Base-by-base conservation (phyloP, 2,329 filamentous ascomycete species). In the Aureobasidium sp. region DNA sequence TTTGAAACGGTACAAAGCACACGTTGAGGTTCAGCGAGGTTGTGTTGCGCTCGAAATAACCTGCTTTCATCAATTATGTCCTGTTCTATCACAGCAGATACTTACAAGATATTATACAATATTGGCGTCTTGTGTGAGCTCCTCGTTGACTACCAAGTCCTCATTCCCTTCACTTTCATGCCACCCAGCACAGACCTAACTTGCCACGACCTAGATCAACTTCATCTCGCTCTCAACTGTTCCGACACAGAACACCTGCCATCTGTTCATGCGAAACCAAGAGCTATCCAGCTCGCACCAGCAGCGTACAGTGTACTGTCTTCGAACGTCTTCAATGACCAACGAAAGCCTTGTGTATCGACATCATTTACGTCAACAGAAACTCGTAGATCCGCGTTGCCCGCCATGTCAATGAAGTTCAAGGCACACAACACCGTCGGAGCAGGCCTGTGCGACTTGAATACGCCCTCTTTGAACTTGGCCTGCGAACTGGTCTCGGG, bases 391-490 rank as follows among this genome's bases (percentile, higher is more conserved):
- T 69, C 68, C 27, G 66, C 64, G 44, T 69, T 68, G 5, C 68
- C 68, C 0, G 66, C 67, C 50, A 66, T 62, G 62, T 71, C 69
- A n/a, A 71, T 59, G 66, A 67, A 67, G 39, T 66, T 69, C 55
- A 71, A 53, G 27, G 66, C 69, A 10, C 65, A 65, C 36, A 71
- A 42, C 16, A 71, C 66, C 7, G 66, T 71, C 5, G 69, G 69
- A 32, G 45, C 36, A 41, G 29, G 34, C 37, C 54, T 47, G 47
- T 58, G 54, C 21, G 32, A 30, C 29, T 64, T 61, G 57, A 70
- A 70, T 44, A 47, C 36, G 3, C 60, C 59, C 44, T 64, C 58
- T 30, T 64, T 58, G 52, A 71, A 71, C 25, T 49, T 65, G 39
- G 70, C 65, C 45, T 49, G 42, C 21, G 57, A 65, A 27, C 36